These are phyloP conservation scores for Phoma sp. DNA, from an alignment of 2,329 filamentous ascomycete species.

Conservation along the genomic window DNA sequence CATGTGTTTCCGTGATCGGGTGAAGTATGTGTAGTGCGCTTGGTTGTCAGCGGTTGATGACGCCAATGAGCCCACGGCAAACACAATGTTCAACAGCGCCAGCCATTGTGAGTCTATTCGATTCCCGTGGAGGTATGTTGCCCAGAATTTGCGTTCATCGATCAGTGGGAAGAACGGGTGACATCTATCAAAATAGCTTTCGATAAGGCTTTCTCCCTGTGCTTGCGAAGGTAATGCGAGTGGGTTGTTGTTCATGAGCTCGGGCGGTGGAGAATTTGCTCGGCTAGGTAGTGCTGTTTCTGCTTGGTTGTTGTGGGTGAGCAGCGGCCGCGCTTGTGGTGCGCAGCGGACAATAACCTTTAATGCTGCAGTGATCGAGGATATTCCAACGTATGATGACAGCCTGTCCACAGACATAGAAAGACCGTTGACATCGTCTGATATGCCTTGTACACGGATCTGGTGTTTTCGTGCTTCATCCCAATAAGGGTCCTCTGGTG, in stretches of 20 bases:
- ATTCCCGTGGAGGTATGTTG: conserved; percentile 68
- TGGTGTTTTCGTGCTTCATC: conserved; percentile 65
- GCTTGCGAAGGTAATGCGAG: conserved; percentile 63
- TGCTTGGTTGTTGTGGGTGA: conserved; percentile 53
- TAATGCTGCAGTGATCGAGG: conserved; percentile 76
- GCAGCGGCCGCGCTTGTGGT: conserved; percentile 58
- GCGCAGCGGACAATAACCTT: conserved; percentile 71
- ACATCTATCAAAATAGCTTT: conserved; percentile 78
- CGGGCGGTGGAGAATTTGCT: conserved; percentile 47
- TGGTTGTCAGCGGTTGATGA: conserved; percentile 69
- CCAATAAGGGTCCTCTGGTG: conserved; percentile 69
- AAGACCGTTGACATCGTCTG: conserved; percentile 75
- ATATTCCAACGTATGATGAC: conserved; percentile 74
- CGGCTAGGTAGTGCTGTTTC: conserved; percentile 48
- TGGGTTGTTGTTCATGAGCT: conserved; percentile 40
- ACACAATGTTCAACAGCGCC: conserved; percentile 76
- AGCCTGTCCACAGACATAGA: conserved; percentile 68
- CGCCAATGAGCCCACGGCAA: conserved; percentile 76
- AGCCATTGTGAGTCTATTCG: conserved; percentile 74
- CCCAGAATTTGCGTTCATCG: conserved; percentile 74
- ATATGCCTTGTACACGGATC: conserved; percentile 59
- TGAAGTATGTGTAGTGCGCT: conserved; percentile 74
- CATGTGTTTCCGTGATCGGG: conserved; percentile 70
- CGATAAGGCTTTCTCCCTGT: conserved; percentile 72
- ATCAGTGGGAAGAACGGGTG: conserved; percentile 77